phyloP scores from a whole-genome alignment of 805 yeast species.

The Tetrapisispora fleetii region DNA sequence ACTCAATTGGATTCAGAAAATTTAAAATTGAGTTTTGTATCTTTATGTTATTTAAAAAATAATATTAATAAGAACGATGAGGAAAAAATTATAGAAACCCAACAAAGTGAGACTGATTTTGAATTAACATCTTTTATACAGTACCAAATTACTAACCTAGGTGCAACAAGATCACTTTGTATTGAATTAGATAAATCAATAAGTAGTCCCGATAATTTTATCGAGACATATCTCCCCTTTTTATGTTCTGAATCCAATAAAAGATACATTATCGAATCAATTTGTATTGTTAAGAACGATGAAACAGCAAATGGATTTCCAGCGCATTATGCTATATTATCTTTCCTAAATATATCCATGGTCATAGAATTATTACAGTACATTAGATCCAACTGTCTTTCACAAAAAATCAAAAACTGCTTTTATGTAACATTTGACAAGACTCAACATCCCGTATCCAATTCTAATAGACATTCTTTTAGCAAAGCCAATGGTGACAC shows the following conservation, averaged over 20 bases:
- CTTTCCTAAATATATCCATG: slow-evolving; percentile 22
- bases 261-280: slow-evolving; percentile 22
- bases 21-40: slow-evolving; percentile 30
- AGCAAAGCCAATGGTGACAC: not conserved
- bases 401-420: slow-evolving; percentile 7
- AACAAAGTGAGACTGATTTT: slow-evolving; percentile 21
- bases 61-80: slow-evolving; percentile 11
- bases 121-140: slow-evolving; percentile 8
- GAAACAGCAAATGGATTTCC: slow-evolving; percentile 7
- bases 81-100: slow-evolving; percentile 21
- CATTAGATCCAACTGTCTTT: slow-evolving; percentile 5
- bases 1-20: slow-evolving; percentile 32
- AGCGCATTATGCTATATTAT: slow-evolving; percentile 16
- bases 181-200: slow-evolving; percentile 12
- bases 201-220: slow-evolving; percentile 4
- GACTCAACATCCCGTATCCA: not conserved
- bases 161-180: slow-evolving; percentile 24
- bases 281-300: slow-evolving; percentile 16
- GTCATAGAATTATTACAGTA: slow-evolving; percentile 20
- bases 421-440: slow-evolving; percentile 4
- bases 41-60: slow-evolving; percentile 33
- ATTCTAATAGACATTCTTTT: slow-evolving; percentile 2
- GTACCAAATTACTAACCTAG: slow-evolving; percentile 14
- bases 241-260: slow-evolving; percentile 6
- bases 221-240: not conserved